Evolutionary conservation across 805 yeast genomes (phyloP).

Genomic region (Kluyveromyces aestuarii): DNA sequence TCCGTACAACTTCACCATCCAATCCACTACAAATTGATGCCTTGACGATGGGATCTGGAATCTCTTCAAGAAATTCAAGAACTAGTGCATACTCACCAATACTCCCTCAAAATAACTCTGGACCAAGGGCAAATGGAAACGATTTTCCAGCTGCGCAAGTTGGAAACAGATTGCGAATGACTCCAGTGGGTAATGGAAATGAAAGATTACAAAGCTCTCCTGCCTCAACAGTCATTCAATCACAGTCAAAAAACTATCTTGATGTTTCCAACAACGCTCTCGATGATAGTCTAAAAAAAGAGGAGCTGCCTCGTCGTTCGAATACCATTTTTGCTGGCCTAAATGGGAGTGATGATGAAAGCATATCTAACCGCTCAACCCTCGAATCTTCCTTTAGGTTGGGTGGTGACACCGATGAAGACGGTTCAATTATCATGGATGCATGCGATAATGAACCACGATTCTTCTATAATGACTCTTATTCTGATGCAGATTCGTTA

Average conservation of each 20-base stretch:
- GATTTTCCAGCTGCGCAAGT: constrained; percentile 2
- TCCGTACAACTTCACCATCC: not conserved
- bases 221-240: not conserved
- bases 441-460: not conserved
- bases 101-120: not conserved
- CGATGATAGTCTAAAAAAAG: not conserved
- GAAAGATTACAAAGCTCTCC: not conserved
- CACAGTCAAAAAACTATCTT: not conserved
- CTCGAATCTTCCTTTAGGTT: not conserved
- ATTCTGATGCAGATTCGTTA: constrained; percentile 17
- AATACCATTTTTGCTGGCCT: constrained; percentile 1
- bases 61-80: constrained; percentile 1
- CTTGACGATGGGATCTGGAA: constrained; percentile 1
- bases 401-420: not conserved
- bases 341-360: constrained; percentile 1
- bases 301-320: not conserved
- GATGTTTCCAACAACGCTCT: not conserved
- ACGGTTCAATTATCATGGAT: not conserved
- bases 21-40: constrained; percentile 1
- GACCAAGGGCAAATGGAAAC: constrained; percentile 1
- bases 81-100: constrained; percentile 2
- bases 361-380: constrained; percentile 1
- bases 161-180: not conserved
- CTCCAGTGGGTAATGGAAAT: not conserved
- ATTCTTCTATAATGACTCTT: constrained; percentile 1